These are phyloP conservation scores for Globisporangium solare DNA, from an alignment of 352 stramenopile genomes.

Conservation along the genomic window DNA sequence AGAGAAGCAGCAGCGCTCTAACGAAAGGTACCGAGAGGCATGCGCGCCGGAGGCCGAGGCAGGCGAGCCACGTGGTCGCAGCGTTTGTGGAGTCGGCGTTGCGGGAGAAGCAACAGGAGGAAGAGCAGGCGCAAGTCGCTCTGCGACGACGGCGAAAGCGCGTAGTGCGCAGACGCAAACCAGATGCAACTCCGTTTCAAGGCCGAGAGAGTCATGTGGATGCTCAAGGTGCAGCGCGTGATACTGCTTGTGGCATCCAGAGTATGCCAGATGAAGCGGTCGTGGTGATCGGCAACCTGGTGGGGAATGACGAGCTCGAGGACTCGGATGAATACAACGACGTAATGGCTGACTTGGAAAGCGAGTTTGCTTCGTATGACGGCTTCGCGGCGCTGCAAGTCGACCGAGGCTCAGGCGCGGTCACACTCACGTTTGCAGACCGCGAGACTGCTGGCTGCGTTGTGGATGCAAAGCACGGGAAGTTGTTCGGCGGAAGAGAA, in stretches of 20 bases:
- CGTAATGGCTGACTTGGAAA: slow-evolving; percentile 24
- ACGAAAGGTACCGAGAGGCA: neutral
- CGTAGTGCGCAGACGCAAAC: slow-evolving; percentile 3
- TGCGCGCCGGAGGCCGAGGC: neutral
- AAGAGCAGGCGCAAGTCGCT: neutral
- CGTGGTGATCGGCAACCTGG: slow-evolving; percentile 18
- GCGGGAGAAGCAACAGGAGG: slow-evolving; percentile 1
- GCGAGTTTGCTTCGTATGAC: neutral
- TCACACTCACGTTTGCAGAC: slow-evolving; percentile 18
- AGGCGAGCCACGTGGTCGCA: neutral
- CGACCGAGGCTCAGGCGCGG: slow-evolving; percentile 8
- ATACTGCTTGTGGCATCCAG: neutral
- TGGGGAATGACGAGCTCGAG: slow-evolving; percentile 38
- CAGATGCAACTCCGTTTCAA: neutral
- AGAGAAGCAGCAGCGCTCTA: neutral
- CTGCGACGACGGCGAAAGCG: slow-evolving; percentile 11
- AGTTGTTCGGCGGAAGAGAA: slow-evolving; percentile 31
- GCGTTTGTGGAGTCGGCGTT: slow-evolving; percentile 6
- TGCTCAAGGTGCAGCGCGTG: neutral
- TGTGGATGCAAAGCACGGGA: slow-evolving; percentile 18
- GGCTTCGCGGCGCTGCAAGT: slow-evolving; percentile 8
- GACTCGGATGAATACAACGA: slow-evolving; percentile 52
- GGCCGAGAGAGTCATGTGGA: neutral
- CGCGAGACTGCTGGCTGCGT: slow-evolving; percentile 10
- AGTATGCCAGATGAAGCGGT: neutral